These are phyloP conservation scores for Boechera divaricarpa DNA, from an alignment of 345 rosid genomes.

Conservation along the genomic window DNA sequence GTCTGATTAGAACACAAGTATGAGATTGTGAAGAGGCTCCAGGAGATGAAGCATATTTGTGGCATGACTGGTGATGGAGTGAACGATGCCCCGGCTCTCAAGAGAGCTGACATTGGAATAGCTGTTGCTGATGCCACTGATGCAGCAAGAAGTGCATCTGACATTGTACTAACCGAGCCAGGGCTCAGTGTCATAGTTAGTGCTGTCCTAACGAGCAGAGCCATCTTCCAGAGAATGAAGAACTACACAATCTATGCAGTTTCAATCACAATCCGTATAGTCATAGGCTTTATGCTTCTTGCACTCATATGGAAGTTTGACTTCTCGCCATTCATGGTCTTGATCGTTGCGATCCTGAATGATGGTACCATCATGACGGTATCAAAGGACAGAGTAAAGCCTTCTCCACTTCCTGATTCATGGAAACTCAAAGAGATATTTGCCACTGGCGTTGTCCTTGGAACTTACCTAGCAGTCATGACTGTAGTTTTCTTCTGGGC, in stretches of 20 bases:
- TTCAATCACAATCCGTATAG: constrained; percentile 88
- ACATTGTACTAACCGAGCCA: constrained; percentile 91
- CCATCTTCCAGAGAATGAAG: constrained; percentile 97
- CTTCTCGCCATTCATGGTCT: constrained; percentile 96
- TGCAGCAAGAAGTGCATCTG: constrained; percentile 93
- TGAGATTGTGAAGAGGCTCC: constrained; percentile 90
- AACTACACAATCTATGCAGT: constrained; percentile 98
- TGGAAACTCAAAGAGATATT: constrained; percentile 94
- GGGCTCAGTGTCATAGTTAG: constrained; percentile 94
- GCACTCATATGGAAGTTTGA: constrained; percentile 95
- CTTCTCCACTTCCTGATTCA: constrained; percentile 83
- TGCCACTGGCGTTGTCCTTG: constrained; percentile 82
- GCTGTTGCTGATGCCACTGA: constrained; percentile 99
- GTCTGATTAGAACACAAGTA: constrained; percentile 77
- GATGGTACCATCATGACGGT: constrained; percentile 92
- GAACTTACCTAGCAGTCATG: constrained; percentile 83
- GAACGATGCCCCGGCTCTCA: constrained; percentile 95
- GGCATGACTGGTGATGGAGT: constrained; percentile 99
- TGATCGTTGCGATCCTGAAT: constrained; percentile 85
- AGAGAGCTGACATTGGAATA: constrained; percentile 94
- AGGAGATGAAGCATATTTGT: constrained; percentile 84
- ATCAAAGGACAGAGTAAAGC: constrained; percentile 83
- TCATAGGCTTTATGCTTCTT: constrained; percentile 80
- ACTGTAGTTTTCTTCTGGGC: constrained; percentile 90
- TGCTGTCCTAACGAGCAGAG: constrained; percentile 92